Base-by-base conservation (phyloP, 106 monocot species). In the Xerophyta viscosa region DNA sequence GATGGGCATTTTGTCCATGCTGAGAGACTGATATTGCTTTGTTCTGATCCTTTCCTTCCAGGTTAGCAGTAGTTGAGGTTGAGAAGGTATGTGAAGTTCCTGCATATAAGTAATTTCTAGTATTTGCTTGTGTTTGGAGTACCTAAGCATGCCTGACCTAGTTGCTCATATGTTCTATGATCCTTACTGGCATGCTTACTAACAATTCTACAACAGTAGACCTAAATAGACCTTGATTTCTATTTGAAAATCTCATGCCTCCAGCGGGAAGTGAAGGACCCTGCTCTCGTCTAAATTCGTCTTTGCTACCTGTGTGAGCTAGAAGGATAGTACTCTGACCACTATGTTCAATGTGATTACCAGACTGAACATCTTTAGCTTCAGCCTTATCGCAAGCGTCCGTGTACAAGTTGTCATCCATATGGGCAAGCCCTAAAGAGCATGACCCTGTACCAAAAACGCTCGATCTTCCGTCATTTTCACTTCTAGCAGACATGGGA, bases 91-190 rank as follows among this genome's bases (percentile, higher is more conserved):
- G 48, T 13, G 46, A 41, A 46, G 43, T 57, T 47, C 70, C 74
- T 24, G 30, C 19, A 24, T 60, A 27, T 63, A 54, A 52, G 19
- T 58, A 48, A 63, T 50, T 53, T 76, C 78, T 19, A 63, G 29
- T 27, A 57, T 66, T 45, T 74, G 20, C 66, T 52, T 27, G 48
- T 42, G 44, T 64, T 92, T 50, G 72, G 29, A 55, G 64, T 75
- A 20, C 88, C 72, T 49, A 75, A 70, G 52, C 67, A 79, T 96
- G 66, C 54, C 22, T 84, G 67, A 53, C 66, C 60, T 29, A 71
- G 61, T 22, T 80, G 72, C 37, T 71, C 64, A 49, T 22, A 59
- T 37, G 46, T 59, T 24, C 25, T 30, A 46, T 66, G 72, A 46
- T 81, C 68, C 50, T 33, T 37, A 6, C 26, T 26, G 48, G 36